These are phyloP conservation scores for Nannochloropsis salina DNA, from an alignment of 108 stramenopile genomes.

Conservation along the genomic window DNA sequence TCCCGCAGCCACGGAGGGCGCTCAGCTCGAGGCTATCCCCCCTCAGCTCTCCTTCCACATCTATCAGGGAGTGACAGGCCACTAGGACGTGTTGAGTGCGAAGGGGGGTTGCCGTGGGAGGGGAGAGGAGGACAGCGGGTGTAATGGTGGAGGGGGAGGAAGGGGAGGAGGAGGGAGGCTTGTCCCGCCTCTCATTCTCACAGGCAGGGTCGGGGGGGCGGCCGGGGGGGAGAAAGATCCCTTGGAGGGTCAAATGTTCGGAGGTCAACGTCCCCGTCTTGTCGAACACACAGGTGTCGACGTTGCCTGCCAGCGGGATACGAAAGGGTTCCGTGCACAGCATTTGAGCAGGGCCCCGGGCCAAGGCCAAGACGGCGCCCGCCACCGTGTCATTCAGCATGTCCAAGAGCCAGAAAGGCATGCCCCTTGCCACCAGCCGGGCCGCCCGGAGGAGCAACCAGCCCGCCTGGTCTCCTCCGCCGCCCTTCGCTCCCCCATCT, in stretches of 20 bases:
- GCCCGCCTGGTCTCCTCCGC: neutral
- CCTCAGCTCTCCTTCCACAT: slow-evolving; percentile 41
- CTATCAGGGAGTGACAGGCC: slow-evolving; percentile 59
- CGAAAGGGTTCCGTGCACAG: slow-evolving; percentile 64
- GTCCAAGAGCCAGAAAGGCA: neutral
- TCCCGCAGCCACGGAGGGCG: slow-evolving; percentile 41
- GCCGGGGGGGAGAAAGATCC: slow-evolving; percentile 24
- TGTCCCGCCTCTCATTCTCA: neutral
- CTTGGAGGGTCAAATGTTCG: slow-evolving; percentile 37
- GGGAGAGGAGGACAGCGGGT: neutral
- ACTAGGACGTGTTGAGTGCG: slow-evolving; percentile 60
- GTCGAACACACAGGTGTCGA: slow-evolving; percentile 67
- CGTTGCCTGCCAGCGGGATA: slow-evolving; percentile 72
- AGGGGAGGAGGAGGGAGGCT: neutral
- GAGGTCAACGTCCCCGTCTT: slow-evolving; percentile 61
- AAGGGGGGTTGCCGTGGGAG: neutral
- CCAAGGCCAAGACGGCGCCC: neutral
- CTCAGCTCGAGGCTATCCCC: slow-evolving; percentile 54
- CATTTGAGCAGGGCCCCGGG: neutral
- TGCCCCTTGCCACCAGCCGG: slow-evolving; percentile 4
- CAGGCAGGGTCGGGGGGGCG: neutral
- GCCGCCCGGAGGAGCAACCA: neutral
- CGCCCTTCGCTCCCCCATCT: neutral
- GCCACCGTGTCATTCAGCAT: neutral
- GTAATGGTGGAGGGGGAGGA: neutral